Evolutionary conservation across 495 filamentous ascomycete genomes (phyloP), one percentile per base, ranked within the genome.

Genomic region (Alectoria sarmentosa): DNA sequence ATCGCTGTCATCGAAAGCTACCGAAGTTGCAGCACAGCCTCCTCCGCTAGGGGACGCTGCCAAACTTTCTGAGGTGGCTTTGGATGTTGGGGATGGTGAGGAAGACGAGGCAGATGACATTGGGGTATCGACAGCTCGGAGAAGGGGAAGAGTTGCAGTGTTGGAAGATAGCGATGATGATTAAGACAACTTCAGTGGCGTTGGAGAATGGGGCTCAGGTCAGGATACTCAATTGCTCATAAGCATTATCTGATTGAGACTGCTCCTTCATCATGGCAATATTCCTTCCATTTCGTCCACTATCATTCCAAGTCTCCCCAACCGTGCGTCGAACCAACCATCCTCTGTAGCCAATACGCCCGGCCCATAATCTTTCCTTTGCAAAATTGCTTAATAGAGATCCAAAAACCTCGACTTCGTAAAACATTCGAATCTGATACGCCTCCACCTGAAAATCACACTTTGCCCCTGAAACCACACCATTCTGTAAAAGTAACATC

Each of bases 121-220:
- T 66, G 54, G 0, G 17, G 69, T 69, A 28, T 63, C 66, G 26
- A 63, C 73, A 17, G 64, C 69, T 65, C 73, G 75, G 56, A 69
- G 78, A 60, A 76, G 80, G 9, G 74, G 74, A 52, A 74, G 78
- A 42, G 77, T 76, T 30, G 76, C 79, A 2, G 79, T 83, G 66
- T 75, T 81, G 39, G 74, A 80, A 63, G 81, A 83, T 34, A 81
- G 79, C 69, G 81, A 83, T 61, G 80, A 80, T 65, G 81, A 73
- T 69, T 62, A 26, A 39, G 11, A 44, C 41, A 44, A 17, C 17
- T 21, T 19, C 41, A 44, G 41, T 21, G 15, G 41, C 17, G 41
- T 44, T 21, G 19, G 14, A 2, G 15, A 21, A 21, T 21, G 14
- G 41, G 3, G 19, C 17, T 44, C 41, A 44, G 3, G 41, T 44